Evolutionary conservation across 2,329 filamentous ascomycete genomes (phyloP).

Genomic region (Dryadomyces quercus-mongolicae): DNA sequence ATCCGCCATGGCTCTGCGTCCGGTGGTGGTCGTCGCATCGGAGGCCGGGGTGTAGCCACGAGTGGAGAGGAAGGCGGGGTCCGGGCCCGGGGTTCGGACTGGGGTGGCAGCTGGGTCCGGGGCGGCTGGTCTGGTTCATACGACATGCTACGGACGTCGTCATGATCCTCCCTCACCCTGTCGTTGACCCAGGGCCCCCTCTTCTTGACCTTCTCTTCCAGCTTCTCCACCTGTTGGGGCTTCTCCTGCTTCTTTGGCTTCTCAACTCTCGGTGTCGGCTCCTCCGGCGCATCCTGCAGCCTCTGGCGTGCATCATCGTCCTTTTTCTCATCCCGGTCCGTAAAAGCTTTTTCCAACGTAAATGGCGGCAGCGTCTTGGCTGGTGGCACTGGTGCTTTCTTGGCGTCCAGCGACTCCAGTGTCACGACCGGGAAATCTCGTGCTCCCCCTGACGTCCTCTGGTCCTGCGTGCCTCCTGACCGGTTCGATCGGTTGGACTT

Average conservation of each 20-base stretch:
- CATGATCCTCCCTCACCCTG: not conserved
- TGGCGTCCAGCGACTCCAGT: too few relatives aligned
- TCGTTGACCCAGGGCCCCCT: not conserved
- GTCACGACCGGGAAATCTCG: too few relatives aligned
- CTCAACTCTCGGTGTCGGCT: not conserved
- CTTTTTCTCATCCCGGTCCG: too few relatives aligned
- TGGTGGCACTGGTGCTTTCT: too few relatives aligned
- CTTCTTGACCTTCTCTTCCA: not conserved
- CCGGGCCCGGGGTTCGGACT: too few relatives aligned
- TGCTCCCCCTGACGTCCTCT: not conserved
- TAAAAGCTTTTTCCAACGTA: too few relatives aligned
- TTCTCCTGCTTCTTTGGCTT: not conserved
- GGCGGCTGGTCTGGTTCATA: not conserved
- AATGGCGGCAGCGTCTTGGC: too few relatives aligned
- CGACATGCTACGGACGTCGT: not conserved
- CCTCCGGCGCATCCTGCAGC: not conserved
- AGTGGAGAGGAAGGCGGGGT: not conserved
- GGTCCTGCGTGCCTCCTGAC: not conserved
- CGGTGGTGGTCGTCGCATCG: too few relatives aligned
- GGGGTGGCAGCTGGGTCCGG: not conserved
- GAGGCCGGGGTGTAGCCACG: too few relatives aligned
- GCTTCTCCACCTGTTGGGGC: not conserved
- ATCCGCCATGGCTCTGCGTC: conserved; percentile 44
- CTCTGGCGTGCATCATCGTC: not conserved
- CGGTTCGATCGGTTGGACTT: too few relatives aligned